Evolutionary conservation across 208 protist species (phyloP).

Genomic region (Leishmania gerbilli): DNA sequence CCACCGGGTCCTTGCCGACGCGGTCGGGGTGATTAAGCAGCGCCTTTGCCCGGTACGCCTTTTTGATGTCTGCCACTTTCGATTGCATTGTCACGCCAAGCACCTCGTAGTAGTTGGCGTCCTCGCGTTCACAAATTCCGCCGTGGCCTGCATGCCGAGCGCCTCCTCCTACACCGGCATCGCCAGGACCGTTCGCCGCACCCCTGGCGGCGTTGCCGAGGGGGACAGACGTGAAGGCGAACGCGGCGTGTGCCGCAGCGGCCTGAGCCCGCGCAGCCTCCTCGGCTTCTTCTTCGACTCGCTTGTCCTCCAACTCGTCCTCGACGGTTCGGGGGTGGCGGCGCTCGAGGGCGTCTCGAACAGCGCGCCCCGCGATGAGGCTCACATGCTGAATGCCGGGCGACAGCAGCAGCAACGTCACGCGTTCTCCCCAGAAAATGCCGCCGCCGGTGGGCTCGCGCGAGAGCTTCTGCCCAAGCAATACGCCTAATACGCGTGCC

Average conservation of each 20-base stretch:
- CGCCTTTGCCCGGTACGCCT: slow-evolving; percentile 62
- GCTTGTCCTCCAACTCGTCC: slow-evolving; percentile 54
- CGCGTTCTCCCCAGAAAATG: slow-evolving; percentile 62
- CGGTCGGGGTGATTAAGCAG: slow-evolving; percentile 78
- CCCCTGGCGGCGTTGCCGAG: slow-evolving; percentile 8
- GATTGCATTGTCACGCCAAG: slow-evolving; percentile 60
- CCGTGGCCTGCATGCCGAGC: not conserved
- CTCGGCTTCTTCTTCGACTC: slow-evolving; percentile 45
- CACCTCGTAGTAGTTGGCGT: slow-evolving; percentile 54
- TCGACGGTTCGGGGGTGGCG: slow-evolving; percentile 46
- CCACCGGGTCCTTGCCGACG: slow-evolving; percentile 35
- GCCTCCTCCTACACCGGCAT: not conserved
- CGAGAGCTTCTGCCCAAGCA: slow-evolving; percentile 30
- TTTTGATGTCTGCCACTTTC: slow-evolving; percentile 58
- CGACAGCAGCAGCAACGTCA: slow-evolving; percentile 27
- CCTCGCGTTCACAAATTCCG: not conserved
- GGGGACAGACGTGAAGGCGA: slow-evolving; percentile 16
- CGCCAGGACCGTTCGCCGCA: not conserved
- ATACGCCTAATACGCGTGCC: slow-evolving; percentile 39
- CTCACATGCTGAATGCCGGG: slow-evolving; percentile 35
- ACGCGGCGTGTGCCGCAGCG: slow-evolving; percentile 10
- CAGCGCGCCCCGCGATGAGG: not conserved
- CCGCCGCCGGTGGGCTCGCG: slow-evolving; percentile 35
- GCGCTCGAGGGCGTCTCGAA: slow-evolving; percentile 37
- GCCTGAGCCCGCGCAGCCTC: slow-evolving; percentile 31